Base-by-base conservation (phyloP, 768 basidiomycete genomes). In the Boletus bicolor region DNA sequence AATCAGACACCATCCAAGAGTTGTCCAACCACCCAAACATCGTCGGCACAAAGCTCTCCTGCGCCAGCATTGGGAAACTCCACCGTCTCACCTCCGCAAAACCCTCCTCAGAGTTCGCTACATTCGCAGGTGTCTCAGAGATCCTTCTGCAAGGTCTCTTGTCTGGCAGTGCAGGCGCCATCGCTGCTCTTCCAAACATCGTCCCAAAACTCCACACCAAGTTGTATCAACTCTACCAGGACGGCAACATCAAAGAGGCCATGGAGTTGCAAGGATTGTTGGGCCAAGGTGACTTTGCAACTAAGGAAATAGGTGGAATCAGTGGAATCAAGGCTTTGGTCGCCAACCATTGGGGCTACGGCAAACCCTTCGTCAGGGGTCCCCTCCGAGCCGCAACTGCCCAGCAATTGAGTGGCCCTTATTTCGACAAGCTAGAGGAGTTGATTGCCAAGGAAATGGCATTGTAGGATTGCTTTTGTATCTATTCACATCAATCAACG, bases 11-110 rank as follows among this genome's bases (percentile, higher is more conserved):
- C 49, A 79, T 95, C 63, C 77, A 77, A 48, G 75, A 78, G 17
- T 79, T 94, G 35, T 85, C 87, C 4, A 70, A 79, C 44, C 91
- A 92, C 67, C 88, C 88, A 7, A 93, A 93, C 72, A 90, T 91
- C 60, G 87, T 93, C 56, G 92, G 92, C 55, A 84, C 82, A 49
- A 93, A 89, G 72, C 78, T 94, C 24, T 93, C 92, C 34, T 93
- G 91, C 67, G 91, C 87, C 5, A 87, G 85, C 62, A 83, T 94
- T 54, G 90, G 91, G 21, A 94, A 93, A 70, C 82, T 91, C 44
- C 84, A 87, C 51, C 85, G 91, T 17, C 76, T 93, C 43, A 80
- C 86, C 12, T 81, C 83, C 5, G 74, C 79, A 35, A 82, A 83
- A 58, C 71, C 81, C 7, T 59, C 76, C 4, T 65, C 74, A 3